These are phyloP conservation scores for Trichoderma simmonsii DNA, from an alignment of 2,329 filamentous ascomycete species.

Conservation along the genomic window DNA sequence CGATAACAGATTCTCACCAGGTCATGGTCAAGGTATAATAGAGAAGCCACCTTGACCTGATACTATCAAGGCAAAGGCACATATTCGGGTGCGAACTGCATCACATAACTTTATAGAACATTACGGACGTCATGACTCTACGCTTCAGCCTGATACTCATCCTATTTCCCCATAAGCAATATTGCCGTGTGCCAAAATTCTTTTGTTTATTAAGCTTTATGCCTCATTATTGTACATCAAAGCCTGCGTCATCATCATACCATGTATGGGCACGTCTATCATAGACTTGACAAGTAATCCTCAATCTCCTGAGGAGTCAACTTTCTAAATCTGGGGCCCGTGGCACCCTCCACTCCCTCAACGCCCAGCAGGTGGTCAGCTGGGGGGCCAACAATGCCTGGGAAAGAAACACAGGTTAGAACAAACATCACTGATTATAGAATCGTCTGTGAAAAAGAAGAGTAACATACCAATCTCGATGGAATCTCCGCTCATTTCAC, in stretches of 20 bases:
- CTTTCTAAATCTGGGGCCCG: conserved; percentile 87
- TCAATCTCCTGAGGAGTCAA: conserved; percentile 97
- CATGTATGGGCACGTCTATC: conserved; percentile 35
- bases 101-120: neutral
- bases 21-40: neutral
- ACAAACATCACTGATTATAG: neutral
- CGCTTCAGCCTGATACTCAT: neutral
- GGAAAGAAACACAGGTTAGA: conserved; percentile 27
- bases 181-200: neutral
- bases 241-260: conserved; percentile 11
- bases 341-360: conserved; percentile 81
- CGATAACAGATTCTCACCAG: neutral
- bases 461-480: conserved; percentile 82
- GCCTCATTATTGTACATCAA: conserved; percentile 19
- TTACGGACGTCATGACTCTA: neutral
- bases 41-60: neutral
- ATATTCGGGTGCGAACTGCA: neutral
- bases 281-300: conserved; percentile 98
- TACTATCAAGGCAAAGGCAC: neutral
- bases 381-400: conserved; percentile 91
- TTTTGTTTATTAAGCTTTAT: conserved; percentile 18
- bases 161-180: neutral
- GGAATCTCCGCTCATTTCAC: conserved; percentile 98
- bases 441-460: neutral
- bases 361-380: conserved; percentile 90